Conservation (phyloP, 352 stramenopile species). For the Phytophthora megakarya region DNA sequence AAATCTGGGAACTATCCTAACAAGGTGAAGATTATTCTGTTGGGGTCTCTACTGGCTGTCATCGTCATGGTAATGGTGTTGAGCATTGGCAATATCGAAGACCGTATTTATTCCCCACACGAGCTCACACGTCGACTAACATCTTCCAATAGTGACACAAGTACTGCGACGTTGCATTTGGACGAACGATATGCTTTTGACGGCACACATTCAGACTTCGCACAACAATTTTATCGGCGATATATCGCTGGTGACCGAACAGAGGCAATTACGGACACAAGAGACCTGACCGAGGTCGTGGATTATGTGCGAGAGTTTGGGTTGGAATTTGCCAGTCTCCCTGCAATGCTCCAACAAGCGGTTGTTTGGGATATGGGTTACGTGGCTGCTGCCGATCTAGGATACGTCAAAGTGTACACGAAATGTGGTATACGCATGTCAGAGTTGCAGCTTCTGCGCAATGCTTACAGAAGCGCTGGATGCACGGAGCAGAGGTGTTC, state of each 20-base stretch:
- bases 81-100: neutral
- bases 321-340: slow-evolving; percentile 33
- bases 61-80: slow-evolving; percentile 3
- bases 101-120: slow-evolving; percentile 25
- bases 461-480: slow-evolving; percentile 28
- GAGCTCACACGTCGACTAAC: slow-evolving; percentile 14
- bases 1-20: neutral
- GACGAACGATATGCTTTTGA: slow-evolving; percentile 53
- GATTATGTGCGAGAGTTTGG: slow-evolving; percentile 30
- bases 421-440: slow-evolving; percentile 49
- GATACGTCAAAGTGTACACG: slow-evolving; percentile 43
- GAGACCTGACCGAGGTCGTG: slow-evolving; percentile 15
- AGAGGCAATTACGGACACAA: slow-evolving; percentile 21
- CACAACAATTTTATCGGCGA: slow-evolving; percentile 56
- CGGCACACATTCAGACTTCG: slow-evolving; percentile 54
- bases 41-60: slow-evolving; percentile 6
- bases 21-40: slow-evolving; percentile 5
- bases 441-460: slow-evolving; percentile 41
- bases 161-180: slow-evolving; percentile 29
- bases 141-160: neutral
- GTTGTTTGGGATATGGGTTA: slow-evolving; percentile 55
- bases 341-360: slow-evolving; percentile 49
- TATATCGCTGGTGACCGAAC: slow-evolving; percentile 39
- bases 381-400: slow-evolving; percentile 34
- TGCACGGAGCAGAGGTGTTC: slow-evolving; percentile 44